These are phyloP conservation scores for Peterozyma xylosa DNA, from an alignment of 805 yeast genomes.

Conservation along the genomic window DNA sequence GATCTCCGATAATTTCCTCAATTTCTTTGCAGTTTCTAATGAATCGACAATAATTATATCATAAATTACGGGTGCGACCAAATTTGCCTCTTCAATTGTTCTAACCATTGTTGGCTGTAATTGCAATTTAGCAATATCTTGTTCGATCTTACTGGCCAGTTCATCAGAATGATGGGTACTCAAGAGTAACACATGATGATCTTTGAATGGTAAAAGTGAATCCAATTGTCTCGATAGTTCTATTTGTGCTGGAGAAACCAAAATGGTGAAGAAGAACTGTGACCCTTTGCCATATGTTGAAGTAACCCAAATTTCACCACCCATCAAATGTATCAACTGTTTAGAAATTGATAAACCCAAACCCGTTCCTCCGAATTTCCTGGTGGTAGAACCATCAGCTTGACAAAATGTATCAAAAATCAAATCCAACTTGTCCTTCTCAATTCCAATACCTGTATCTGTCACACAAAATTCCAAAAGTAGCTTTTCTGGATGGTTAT, in stretches of 20 bases:
- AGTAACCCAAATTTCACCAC: conserved; percentile 89
- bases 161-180: conserved; percentile 51
- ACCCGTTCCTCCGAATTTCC: conserved; percentile 93
- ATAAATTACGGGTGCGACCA: conserved; percentile 50
- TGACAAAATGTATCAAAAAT: conserved; percentile 89
- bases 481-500: conserved; percentile 37
- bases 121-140: conserved; percentile 45
- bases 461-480: conserved; percentile 76
- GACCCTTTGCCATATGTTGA: conserved; percentile 78
- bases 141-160: conserved; percentile 43
- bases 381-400: conserved; percentile 89
- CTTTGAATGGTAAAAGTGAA: conserved; percentile 61
- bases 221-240: conserved; percentile 60
- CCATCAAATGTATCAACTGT: conserved; percentile 83
- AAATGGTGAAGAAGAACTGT: conserved; percentile 72
- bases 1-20: conserved; percentile 66
- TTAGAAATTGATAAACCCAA: conserved; percentile 83
- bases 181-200: conserved; percentile 64
- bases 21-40: conserved; percentile 61
- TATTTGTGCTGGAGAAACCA: conserved; percentile 66
- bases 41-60: conserved; percentile 83
- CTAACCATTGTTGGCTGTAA: conserved; percentile 56
- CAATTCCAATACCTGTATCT: conserved; percentile 89
- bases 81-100: conserved; percentile 48
- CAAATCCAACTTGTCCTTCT: conserved; percentile 73